Percentiles rank a stretch among this genome's conserved stretches.
These are phyloP conservation scores for Talaromyces thailandensis DNA, from an alignment of 495 filamentous ascomycete species.

Conservation along the genomic window DNA sequence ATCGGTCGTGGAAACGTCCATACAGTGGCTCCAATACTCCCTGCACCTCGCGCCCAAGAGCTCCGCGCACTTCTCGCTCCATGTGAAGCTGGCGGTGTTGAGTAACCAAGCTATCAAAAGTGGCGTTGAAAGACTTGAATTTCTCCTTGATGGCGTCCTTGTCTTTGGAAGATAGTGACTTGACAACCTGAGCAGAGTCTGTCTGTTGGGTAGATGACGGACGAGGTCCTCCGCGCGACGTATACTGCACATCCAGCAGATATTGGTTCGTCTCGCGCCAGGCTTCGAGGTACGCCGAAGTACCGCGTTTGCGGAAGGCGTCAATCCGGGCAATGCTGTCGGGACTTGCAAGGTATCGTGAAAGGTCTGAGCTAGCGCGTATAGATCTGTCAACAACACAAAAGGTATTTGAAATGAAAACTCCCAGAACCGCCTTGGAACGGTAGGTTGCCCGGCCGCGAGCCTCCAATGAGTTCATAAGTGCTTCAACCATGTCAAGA, in stretches of 20 bases:
- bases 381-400: slow-evolving; percentile 81
- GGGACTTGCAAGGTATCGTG: slow-evolving; percentile 55
- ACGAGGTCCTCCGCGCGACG: slow-evolving; percentile 55
- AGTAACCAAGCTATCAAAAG: slow-evolving; percentile 78
- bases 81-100: slow-evolving; percentile 73
- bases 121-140: slow-evolving; percentile 82
- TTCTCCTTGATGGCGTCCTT: slow-evolving; percentile 95
- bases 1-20: slow-evolving; percentile 90
- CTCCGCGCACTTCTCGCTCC: slow-evolving; percentile 78
- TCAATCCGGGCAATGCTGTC: slow-evolving; percentile 60
- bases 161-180: slow-evolving; percentile 74
- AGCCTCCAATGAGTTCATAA: slow-evolving; percentile 68
- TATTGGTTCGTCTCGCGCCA: slow-evolving; percentile 82
- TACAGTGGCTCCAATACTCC: slow-evolving; percentile 90
- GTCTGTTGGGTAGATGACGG: slow-evolving; percentile 59
- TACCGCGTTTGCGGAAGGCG: slow-evolving; percentile 76
- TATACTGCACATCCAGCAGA: slow-evolving; percentile 88
- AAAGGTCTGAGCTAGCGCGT: slow-evolving; percentile 63
- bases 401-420: slow-evolving; percentile 87
- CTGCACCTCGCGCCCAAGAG: slow-evolving; percentile 74
- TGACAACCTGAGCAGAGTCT: slow-evolving; percentile 73
- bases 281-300: slow-evolving; percentile 71
- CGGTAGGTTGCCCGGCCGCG: slow-evolving; percentile 68
- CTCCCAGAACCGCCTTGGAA: slow-evolving; percentile 68
- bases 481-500: slow-evolving; percentile 71